Percentiles rank a stretch among this genome's conserved stretches.
Conservation (phyloP, 1,139 yeast genomes). For the Candida tetrigidarum region DNA sequence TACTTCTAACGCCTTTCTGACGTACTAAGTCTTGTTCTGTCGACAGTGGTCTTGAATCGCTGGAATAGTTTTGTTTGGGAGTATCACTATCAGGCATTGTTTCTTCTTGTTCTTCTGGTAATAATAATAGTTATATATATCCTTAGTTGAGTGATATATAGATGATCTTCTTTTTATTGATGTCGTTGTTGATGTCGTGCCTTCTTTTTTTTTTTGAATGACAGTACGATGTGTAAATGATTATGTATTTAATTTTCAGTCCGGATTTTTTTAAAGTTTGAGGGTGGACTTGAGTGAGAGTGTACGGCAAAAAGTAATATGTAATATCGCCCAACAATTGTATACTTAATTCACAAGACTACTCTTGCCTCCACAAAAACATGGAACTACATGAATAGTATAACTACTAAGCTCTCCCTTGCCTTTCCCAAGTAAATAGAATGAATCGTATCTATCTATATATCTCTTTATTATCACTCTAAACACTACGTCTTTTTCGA, state of each 20-base stretch:
- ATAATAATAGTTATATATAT: too few relatives aligned
- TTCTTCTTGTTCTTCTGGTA: not conserved
- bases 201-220: not conserved
- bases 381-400: too few relatives aligned
- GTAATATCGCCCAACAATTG: not conserved
- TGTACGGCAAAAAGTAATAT: not conserved
- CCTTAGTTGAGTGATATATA: not conserved
- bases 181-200: too few relatives aligned
- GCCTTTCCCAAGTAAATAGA: too few relatives aligned
- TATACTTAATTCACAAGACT: too few relatives aligned
- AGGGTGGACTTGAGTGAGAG: not conserved
- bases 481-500: not conserved
- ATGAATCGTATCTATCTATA: too few relatives aligned
- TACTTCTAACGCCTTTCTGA: conserved; percentile 8
- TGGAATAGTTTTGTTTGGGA: not conserved
- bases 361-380: too few relatives aligned
- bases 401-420: too few relatives aligned
- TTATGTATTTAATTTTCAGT: not conserved
- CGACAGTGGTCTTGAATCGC: conserved; percentile 4
- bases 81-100: not conserved
- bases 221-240: not conserved
- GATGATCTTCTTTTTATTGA: not conserved
- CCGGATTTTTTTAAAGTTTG: too few relatives aligned
- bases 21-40: conserved; percentile 14
- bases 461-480: too few relatives aligned